Evolutionary conservation across 345 rosid genomes (phyloP).

Genomic region (Pseudoturritis turrita): DNA sequence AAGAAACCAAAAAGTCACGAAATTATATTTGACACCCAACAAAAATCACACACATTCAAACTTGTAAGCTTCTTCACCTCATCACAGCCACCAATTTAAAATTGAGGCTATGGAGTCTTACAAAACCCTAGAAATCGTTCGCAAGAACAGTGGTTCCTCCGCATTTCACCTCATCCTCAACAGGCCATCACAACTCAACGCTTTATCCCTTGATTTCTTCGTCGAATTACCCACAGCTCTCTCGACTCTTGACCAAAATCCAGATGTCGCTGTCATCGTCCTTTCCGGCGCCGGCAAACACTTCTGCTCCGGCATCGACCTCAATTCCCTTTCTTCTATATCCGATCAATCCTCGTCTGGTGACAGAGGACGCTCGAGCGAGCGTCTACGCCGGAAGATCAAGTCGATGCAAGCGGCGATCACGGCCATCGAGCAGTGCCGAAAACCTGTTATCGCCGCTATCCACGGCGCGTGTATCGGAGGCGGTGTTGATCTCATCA

Average conservation of each 20-base stretch:
- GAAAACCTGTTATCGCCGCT: slow-evolving; percentile 74
- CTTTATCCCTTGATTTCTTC: slow-evolving; percentile 62
- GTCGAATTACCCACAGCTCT: slow-evolving; percentile 65
- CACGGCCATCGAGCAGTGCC: slow-evolving; percentile 72
- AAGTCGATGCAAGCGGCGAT: slow-evolving; percentile 62
- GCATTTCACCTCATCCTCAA: slow-evolving; percentile 56
- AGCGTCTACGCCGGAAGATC: slow-evolving; percentile 51
- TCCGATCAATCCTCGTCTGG: slow-evolving; percentile 8
- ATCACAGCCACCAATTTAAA: neutral
- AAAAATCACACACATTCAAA: too few relatives aligned
- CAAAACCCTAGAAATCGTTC: slow-evolving; percentile 48
- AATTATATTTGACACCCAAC: too few relatives aligned
- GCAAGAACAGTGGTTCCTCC: slow-evolving; percentile 32
- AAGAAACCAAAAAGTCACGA: too few relatives aligned
- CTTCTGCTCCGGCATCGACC: slow-evolving; percentile 83
- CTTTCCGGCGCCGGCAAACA: slow-evolving; percentile 66
- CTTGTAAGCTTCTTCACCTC: too few relatives aligned
- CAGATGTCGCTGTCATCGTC: slow-evolving; percentile 45
- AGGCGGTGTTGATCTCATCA: slow-evolving; percentile 57
- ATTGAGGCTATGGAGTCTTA: slow-evolving; percentile 29
- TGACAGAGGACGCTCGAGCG: slow-evolving; percentile 53
- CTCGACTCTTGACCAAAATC: slow-evolving; percentile 53
- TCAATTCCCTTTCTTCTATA: slow-evolving; percentile 34
- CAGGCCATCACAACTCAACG: slow-evolving; percentile 58
- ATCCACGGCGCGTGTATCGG: slow-evolving; percentile 81